Conservation (phyloP, 345 rosid species). For the Erysimum cheiranthoides region DNA sequence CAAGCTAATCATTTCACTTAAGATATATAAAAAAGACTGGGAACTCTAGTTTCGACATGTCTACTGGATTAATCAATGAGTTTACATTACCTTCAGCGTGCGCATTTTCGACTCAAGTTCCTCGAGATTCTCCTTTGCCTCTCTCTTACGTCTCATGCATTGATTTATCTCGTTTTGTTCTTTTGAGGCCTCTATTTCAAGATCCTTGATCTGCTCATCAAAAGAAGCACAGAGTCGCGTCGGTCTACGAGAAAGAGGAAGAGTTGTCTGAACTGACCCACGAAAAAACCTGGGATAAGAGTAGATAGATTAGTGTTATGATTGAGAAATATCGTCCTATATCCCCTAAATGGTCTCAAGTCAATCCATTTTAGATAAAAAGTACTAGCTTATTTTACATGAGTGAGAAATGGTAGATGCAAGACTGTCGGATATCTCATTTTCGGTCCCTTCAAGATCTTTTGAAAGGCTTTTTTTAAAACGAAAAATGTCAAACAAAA, state of each 20-base stretch:
- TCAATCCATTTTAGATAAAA: background rate
- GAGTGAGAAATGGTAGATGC: constrained; percentile 2
- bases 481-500: background rate
- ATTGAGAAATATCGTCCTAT: constrained; percentile 8
- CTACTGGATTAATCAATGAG: constrained; percentile 19
- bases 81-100: constrained; percentile 60
- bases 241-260: constrained; percentile 62
- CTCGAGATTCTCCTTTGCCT: constrained; percentile 53
- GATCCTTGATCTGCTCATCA: constrained; percentile 75
- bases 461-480: background rate
- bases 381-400: background rate
- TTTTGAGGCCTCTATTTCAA: constrained; percentile 52
- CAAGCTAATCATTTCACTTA: constrained; percentile 24
- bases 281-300: constrained; percentile 74
- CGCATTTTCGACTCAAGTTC: constrained; percentile 54
- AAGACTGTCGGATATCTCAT: background rate
- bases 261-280: constrained; percentile 83
- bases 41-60: constrained; percentile 7
- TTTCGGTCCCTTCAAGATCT: background rate
- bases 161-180: constrained; percentile 52
- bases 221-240: constrained; percentile 86
- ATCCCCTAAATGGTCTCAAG: constrained; percentile 9
- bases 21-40: constrained; percentile 10
- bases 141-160: constrained; percentile 64
- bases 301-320: constrained; percentile 8